These are phyloP conservation scores for Eucalyptus sp. DNA, from an alignment of 345 rosid genomes.

Conservation along the genomic window DNA sequence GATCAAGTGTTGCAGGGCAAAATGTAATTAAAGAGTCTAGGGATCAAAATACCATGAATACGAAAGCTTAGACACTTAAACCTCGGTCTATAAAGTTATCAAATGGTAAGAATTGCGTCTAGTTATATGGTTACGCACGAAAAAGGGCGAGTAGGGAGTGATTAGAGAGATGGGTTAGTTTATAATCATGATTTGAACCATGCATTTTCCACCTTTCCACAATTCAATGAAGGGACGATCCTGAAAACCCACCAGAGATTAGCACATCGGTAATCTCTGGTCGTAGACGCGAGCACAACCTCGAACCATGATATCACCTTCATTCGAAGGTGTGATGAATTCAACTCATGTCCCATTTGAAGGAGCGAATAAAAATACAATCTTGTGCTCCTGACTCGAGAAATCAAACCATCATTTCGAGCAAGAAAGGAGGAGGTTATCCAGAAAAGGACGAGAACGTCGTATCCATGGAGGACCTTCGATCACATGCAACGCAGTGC, in stretches of 20 bases:
- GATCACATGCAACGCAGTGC: neutral
- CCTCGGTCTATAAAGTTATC: neutral
- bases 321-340: neutral
- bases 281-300: neutral
- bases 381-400: neutral
- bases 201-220: neutral
- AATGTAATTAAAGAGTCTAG: neutral
- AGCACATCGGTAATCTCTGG: neutral
- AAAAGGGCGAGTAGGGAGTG: neutral
- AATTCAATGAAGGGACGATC: neutral
- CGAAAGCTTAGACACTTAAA: neutral
- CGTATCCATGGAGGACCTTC: neutral
- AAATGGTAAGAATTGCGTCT: neutral
- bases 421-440: neutral
- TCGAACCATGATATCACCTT: neutral
- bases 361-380: neutral
- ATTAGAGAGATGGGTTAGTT: neutral
- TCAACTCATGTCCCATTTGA: neutral
- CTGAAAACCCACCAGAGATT: neutral
- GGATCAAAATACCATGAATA: neutral
- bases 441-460: neutral
- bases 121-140: neutral
- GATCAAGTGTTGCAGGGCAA: neutral
- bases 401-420: neutral
- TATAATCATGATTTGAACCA: neutral